phyloP scores from a whole-genome alignment of 1,284 basidiomycete genomes.

The Chondrostereum purpureum region DNA sequence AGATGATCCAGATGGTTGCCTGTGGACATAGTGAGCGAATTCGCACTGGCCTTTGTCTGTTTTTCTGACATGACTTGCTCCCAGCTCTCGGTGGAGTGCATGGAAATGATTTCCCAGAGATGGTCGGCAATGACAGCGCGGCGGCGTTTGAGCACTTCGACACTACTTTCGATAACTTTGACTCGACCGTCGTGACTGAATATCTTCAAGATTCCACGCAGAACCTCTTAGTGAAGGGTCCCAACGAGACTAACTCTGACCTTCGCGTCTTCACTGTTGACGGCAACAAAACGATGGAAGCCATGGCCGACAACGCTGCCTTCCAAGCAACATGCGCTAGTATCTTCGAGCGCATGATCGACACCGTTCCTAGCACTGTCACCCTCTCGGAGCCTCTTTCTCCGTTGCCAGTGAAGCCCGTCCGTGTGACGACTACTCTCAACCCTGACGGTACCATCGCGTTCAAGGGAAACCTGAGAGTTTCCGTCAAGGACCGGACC shows the following conservation, averaged over 20 bases:
- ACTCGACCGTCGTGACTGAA: constrained; percentile 23
- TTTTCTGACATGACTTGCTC: constrained; percentile 27
- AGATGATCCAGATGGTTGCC: constrained; percentile 37
- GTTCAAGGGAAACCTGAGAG: background rate
- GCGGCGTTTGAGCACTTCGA: constrained; percentile 20
- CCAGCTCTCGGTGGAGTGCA: constrained; percentile 16
- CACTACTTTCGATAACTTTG: background rate
- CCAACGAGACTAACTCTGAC: constrained; percentile 32
- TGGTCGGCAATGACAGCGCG: constrained; percentile 25
- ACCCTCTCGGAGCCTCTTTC: constrained; percentile 5
- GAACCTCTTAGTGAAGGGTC: constrained; percentile 27
- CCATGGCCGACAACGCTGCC: constrained; percentile 1
- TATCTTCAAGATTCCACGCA: constrained; percentile 30
- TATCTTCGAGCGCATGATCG: constrained; percentile 11
- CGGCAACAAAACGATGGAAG: constrained; percentile 29
- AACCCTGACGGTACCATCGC: background rate
- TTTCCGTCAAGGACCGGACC: background rate
- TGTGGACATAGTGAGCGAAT: constrained; percentile 32
- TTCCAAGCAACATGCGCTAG: constrained; percentile 7
- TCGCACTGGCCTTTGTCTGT: constrained; percentile 30
- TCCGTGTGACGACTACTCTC: background rate
- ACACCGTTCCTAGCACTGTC: constrained; percentile 13
- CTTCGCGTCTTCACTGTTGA: constrained; percentile 29
- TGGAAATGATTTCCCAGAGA: constrained; percentile 15
- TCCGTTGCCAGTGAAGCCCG: no score